Evolutionary conservation across 2,329 filamentous ascomycete genomes (phyloP).

Genomic region (Chrysosporium keratinophilum): DNA sequence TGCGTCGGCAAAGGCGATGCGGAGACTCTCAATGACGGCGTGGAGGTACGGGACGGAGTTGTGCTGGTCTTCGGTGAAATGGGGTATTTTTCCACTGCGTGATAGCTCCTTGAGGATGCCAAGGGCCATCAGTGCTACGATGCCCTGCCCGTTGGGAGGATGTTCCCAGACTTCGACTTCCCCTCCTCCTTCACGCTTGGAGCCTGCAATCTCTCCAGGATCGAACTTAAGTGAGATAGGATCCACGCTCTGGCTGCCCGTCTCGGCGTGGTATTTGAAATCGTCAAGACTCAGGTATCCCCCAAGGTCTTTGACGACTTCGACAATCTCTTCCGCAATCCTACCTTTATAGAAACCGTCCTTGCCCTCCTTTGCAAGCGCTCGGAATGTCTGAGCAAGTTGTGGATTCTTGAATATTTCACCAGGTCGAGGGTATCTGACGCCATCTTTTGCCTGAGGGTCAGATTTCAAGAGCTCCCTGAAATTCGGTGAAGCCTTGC

Average conservation of each 20-base stretch:
- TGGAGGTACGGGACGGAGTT: slow-evolving; percentile 76
- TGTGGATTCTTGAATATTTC: slow-evolving; percentile 83
- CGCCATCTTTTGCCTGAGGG: slow-evolving; percentile 54
- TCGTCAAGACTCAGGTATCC: slow-evolving; percentile 72
- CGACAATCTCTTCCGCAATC: slow-evolving; percentile 70
- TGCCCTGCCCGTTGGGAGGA: slow-evolving; percentile 90
- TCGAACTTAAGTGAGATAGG: slow-evolving; percentile 73
- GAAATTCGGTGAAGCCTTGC: slow-evolving; percentile 70
- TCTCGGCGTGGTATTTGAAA: slow-evolving; percentile 61
- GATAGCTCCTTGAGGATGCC: slow-evolving; percentile 85
- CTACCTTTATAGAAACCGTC: slow-evolving; percentile 81
- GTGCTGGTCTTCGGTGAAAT: slow-evolving; percentile 60
- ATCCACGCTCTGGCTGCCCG: slow-evolving; percentile 67
- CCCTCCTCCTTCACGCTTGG: slow-evolving; percentile 37
- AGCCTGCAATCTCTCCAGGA: slow-evolving; percentile 50
- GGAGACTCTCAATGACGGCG: slow-evolving; percentile 73
- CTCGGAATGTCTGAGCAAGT: slow-evolving; percentile 69
- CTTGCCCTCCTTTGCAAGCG: slow-evolving; percentile 70
- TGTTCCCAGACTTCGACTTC: slow-evolving; percentile 86
- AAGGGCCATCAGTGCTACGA: slow-evolving; percentile 86
- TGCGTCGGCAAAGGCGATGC: slow-evolving; percentile 82
- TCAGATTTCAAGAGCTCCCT: slow-evolving; percentile 80
- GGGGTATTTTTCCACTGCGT: slow-evolving; percentile 60
- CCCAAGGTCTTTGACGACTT: slow-evolving; percentile 64
- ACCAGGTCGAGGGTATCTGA: slow-evolving; percentile 63